phyloP scores from a whole-genome alignment of 2,329 filamentous ascomycete genomes.

The Bipolaris zeicola region DNA sequence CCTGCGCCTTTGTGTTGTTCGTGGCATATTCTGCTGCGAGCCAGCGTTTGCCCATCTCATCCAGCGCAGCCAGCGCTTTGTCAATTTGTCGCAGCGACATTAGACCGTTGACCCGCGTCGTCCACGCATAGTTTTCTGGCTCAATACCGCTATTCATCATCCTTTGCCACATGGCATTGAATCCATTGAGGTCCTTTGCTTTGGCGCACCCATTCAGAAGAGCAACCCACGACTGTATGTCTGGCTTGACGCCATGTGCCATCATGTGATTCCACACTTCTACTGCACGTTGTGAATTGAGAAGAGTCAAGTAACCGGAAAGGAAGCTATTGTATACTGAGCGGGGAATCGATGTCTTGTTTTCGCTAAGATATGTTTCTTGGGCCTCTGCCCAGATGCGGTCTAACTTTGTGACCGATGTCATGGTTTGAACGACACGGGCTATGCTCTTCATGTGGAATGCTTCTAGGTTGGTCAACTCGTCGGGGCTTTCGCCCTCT shows the following conservation, averaged over 20 bases:
- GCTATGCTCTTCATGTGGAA: constrained; percentile 37
- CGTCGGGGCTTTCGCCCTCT: constrained; percentile 7
- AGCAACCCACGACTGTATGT: constrained; percentile 69
- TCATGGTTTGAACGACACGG: constrained; percentile 26
- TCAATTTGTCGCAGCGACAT: constrained; percentile 61
- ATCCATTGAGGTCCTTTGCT: constrained; percentile 62
- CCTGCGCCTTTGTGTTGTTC: constrained; percentile 15
- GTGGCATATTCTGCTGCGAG: constrained; percentile 40
- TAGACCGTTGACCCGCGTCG: constrained; percentile 69
- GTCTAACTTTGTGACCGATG: constrained; percentile 25
- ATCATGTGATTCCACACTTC: constrained; percentile 64
- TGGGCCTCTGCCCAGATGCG: constrained; percentile 31
- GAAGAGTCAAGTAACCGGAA: constrained; percentile 53
- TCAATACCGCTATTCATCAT: constrained; percentile 63
- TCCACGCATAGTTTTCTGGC: constrained; percentile 72
- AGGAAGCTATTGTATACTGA: constrained; percentile 55
- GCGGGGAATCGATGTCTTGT: constrained; percentile 30
- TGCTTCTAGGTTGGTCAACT: constrained; percentile 25
- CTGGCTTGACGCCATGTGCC: constrained; percentile 61
- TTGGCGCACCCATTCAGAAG: constrained; percentile 74
- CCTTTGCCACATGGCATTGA: constrained; percentile 71
- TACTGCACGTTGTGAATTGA: constrained; percentile 53
- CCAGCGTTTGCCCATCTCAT: constrained; percentile 71
- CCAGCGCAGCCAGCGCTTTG: constrained; percentile 66
- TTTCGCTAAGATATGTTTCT: constrained; percentile 20